Base-by-base conservation (phyloP, 1,139 yeast genomes). In the Pichia sp. region DNA sequence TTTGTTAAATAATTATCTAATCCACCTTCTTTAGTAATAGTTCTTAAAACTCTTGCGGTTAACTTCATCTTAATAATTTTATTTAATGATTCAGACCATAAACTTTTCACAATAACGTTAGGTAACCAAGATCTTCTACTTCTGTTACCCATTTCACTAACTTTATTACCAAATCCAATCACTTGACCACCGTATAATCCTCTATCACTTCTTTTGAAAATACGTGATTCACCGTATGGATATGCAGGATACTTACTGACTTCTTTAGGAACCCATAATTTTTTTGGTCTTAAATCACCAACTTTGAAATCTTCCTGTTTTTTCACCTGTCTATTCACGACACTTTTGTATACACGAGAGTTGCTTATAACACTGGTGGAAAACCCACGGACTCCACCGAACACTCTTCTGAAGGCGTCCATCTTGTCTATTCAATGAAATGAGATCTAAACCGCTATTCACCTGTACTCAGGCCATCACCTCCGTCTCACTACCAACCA, bases 11-110 rank as follows among this genome's bases (percentile, higher is more conserved):
- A 91, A 52, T 80, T 78, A 59, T 91, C 98, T 48, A 91, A 70
- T 13, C 98, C 98, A 49, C 97, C 97, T 63, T 89, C 97, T 54
- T 79, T 85, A 43, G 85, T 80, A 49, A 91, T 81, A 1, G 96
- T 88, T 55, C 81, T 77, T 57, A 91, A 69, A 4, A 88, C 96
- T 47, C 80, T 76, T 15, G 96, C 75, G n/a, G 89, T 80, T 25
- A 87, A 78, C 48, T 72, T 77, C 41, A 86, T 64, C 39, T 69
- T 69, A 37, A 80, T 65, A 37, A 66, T 59, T 50, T 70, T 71
- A 48, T 78, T 67, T 54, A 91, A 71, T 1, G 84, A 68, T 53
- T 86, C 95, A 48, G 95, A 85, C 93, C 95, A 91, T 37, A 91
- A 66, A 38, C 72, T 72, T 56, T 87, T 77, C 53, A 69, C 74